Conservation (phyloP, 768 basidiomycete species). For the Mycena galopus region DNA sequence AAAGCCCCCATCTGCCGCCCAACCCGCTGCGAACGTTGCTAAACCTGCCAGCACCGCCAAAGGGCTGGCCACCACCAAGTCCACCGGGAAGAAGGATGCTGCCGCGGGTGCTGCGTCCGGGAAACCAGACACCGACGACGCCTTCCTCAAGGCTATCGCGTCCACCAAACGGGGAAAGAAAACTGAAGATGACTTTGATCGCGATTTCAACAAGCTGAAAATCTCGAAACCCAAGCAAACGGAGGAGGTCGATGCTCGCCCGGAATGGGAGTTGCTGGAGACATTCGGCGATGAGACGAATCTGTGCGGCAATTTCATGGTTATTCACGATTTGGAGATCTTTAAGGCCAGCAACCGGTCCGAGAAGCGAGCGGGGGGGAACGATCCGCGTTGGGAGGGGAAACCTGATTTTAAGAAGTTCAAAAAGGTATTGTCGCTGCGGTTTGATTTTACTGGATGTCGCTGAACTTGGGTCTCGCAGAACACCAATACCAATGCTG, state of each 20-base stretch:
- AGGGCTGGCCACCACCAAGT: constrained; percentile 6
- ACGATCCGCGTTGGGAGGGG: constrained; percentile 59
- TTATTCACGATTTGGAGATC: constrained; percentile 76
- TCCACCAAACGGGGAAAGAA: constrained; percentile 79
- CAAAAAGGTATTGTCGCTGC: constrained; percentile 64
- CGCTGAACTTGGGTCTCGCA: neutral
- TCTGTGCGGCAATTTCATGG: constrained; percentile 85
- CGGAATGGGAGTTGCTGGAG: constrained; percentile 70
- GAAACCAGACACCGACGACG: constrained; percentile 74
- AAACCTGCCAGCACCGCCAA: neutral
- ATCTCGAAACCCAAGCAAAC: constrained; percentile 73
- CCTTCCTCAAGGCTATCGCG: constrained; percentile 80
- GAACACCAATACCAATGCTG: constrained; percentile 20
- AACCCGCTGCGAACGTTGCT: constrained; percentile 19
- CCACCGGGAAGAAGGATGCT: constrained; percentile 21
- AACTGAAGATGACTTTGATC: constrained; percentile 77
- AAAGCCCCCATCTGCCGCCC: constrained; percentile 17
- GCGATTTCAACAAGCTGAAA: constrained; percentile 83
- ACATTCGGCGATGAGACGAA: constrained; percentile 75
- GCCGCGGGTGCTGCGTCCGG: constrained; percentile 54
- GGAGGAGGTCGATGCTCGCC: constrained; percentile 58
- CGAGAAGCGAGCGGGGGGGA: constrained; percentile 38
- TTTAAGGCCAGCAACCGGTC: constrained; percentile 49
- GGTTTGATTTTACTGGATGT: neutral
- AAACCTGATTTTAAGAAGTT: constrained; percentile 84